Evolutionary conservation across 371 early-diverging fungal species (phyloP).

Genomic region (Apophysomyces trapeziformis): DNA sequence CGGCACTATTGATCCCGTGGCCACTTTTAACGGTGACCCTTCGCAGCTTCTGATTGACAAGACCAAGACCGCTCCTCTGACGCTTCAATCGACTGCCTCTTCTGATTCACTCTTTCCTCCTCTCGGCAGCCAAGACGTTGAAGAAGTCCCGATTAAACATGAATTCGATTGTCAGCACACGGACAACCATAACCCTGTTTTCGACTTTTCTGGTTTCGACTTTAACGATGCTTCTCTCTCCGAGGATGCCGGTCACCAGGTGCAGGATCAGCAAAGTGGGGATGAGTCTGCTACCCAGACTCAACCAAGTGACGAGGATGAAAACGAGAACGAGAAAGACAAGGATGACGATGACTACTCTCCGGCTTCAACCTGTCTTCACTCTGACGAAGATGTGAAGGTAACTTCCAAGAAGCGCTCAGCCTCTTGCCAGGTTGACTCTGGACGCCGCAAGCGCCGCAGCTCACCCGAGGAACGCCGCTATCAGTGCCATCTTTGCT

Average conservation of each 20-base stretch:
- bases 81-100: neutral
- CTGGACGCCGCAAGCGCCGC: constrained; percentile 7
- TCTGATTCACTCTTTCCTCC: neutral
- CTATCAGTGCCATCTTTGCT: constrained; percentile 55
- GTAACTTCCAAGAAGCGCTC: neutral
- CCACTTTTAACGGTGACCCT: constrained; percentile 8
- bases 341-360: neutral
- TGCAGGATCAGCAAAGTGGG: neutral
- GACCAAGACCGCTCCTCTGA: neutral
- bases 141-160: neutral
- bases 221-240: neutral
- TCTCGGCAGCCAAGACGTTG: constrained; percentile 6
- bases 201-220: neutral
- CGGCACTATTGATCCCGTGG: neutral
- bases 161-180: neutral
- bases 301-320: neutral
- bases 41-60: constrained; percentile 10
- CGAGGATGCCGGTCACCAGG: neutral
- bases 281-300: neutral
- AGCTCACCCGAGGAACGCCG: constrained; percentile 19
- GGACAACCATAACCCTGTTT: neutral
- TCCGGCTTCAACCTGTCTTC: neutral
- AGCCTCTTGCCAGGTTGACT: neutral
- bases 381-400: constrained; percentile 16
- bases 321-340: neutral